Base-by-base conservation (phyloP, 2,329 filamentous ascomycete species). In the Coniella lustricola region DNA sequence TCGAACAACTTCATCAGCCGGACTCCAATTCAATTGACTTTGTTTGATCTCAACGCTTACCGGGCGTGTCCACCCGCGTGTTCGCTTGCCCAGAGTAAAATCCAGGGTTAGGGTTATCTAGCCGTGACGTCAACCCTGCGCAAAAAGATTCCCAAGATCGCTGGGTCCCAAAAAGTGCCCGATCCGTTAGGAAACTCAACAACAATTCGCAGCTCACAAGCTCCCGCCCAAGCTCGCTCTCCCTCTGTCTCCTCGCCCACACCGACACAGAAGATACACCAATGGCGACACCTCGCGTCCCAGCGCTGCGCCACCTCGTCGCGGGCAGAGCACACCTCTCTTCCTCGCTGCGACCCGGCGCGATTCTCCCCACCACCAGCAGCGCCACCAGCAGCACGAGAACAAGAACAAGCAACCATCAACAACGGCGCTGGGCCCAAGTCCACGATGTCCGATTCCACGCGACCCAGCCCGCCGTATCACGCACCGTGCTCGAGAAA, bases 361-460 rank as follows among this genome's bases (percentile, higher is more conserved):
- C n/a, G n/a, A n/a, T n/a, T n/a, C n/a, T n/a, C n/a, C n/a, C n/a
- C n/a, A n/a, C n/a, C n/a, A n/a, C n/a, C n/a, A n/a, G n/a, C n/a
- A n/a, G n/a, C n/a, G n/a, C n/a, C n/a, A n/a, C n/a, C 25, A 29
- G 25, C 25, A 29, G 25, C 25, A 29, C 5, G 5, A 29, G 25
- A 5, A 29, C 5, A 10, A 29, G 25, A 10, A 29, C 5, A 10
- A 29, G 25, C 25, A 29, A 29, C 25, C 25, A 29, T 5, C 25
- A 29, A 29, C 91, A 96, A 67, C 81, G 84, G 48, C 82, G 90
- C 64, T 94, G 88, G 85, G 91, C 91, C 2, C 88, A 88, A 60
- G 90, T 96, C 25, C 88, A 94, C 66, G 88, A 96, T 67, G 83
- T 95, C 41, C 88, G 90, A 55, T 95, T 91, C 73, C 78, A 95